Conservation (phyloP, 2,329 filamentous ascomycete genomes). For the Colletotrichum sp. region DNA sequence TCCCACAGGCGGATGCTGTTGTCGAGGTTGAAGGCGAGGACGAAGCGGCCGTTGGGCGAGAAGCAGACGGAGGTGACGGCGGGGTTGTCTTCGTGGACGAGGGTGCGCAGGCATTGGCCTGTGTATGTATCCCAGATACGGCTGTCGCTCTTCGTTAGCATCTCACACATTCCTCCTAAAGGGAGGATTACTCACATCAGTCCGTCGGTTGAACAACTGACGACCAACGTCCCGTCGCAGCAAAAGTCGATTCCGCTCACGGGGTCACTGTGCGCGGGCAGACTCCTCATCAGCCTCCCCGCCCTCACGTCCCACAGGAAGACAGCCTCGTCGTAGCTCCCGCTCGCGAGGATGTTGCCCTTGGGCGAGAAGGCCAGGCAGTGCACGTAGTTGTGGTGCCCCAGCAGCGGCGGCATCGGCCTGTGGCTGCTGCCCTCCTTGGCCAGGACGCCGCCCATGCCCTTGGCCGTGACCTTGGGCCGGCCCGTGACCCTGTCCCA, state of each 20-base stretch:
- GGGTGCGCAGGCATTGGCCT: constrained; percentile 90
- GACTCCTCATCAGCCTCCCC: constrained; percentile 83
- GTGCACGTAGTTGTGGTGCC: constrained; percentile 97
- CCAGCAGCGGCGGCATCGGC: constrained; percentile 67
- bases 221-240: constrained; percentile 88
- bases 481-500: constrained; percentile 78
- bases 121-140: constrained; percentile 96
- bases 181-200: constrained; percentile 65
- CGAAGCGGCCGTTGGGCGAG: constrained; percentile 90
- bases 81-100: constrained; percentile 96
- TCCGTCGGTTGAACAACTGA: constrained; percentile 89
- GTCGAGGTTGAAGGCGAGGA: constrained; percentile 91
- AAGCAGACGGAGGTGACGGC: constrained; percentile 90
- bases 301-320: constrained; percentile 96
- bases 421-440: constrained; percentile 18
- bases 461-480: constrained; percentile 52
- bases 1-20: constrained; percentile 92
- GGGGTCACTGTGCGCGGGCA: constrained; percentile 94
- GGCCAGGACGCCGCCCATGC: constrained; percentile 21
- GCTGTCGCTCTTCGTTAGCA: constrained; percentile 39
- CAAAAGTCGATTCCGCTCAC: constrained; percentile 95
- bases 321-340: constrained; percentile 96
- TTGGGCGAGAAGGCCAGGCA: constrained; percentile 96
- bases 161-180: too few species aligned
- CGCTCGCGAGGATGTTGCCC: constrained; percentile 94